Evolutionary conservation across 331 rosid genomes (phyloP).

Genomic region (Quercus lobata): DNA sequence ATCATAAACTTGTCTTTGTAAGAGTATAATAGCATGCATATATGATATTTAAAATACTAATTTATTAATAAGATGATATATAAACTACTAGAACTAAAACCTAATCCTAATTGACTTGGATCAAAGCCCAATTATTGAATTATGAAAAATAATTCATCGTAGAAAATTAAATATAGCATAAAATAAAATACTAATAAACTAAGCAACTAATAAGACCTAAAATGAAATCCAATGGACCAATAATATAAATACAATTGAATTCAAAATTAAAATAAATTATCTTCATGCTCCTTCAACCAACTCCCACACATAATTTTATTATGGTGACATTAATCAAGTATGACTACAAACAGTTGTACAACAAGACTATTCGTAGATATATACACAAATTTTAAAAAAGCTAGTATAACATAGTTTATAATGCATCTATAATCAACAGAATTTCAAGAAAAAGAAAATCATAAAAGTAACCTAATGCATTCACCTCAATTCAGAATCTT

Average conservation of each 20-base stretch:
- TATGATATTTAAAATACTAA: too few relatives aligned
- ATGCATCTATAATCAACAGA: not conserved
- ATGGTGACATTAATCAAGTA: not conserved
- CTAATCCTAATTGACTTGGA: too few relatives aligned
- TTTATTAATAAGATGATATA: too few relatives aligned
- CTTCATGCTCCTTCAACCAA: not conserved
- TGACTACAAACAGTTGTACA: not conserved
- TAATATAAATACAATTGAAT: not conserved
- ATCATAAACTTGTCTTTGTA: too few relatives aligned
- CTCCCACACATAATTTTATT: not conserved
- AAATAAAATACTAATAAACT: too few relatives aligned
- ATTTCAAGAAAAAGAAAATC: not conserved
- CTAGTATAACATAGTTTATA: not conserved
- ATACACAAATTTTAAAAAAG: not conserved
- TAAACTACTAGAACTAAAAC: too few relatives aligned
- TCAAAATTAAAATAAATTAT: not conserved
- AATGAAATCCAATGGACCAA: not conserved
- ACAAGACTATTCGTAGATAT: not conserved
- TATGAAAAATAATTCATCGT: too few relatives aligned
- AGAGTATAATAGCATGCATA: too few relatives aligned
- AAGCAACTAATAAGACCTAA: not conserved
- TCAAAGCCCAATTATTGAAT: too few relatives aligned
- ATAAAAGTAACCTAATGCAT: not conserved
- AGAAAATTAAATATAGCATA: too few relatives aligned
- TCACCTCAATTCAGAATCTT: slow-evolving; percentile 19